Percentiles rank a stretch among this genome's conserved stretches.
Evolutionary conservation across 352 stramenopile species (phyloP).

Genomic region (Globisporangium barbulae): DNA sequence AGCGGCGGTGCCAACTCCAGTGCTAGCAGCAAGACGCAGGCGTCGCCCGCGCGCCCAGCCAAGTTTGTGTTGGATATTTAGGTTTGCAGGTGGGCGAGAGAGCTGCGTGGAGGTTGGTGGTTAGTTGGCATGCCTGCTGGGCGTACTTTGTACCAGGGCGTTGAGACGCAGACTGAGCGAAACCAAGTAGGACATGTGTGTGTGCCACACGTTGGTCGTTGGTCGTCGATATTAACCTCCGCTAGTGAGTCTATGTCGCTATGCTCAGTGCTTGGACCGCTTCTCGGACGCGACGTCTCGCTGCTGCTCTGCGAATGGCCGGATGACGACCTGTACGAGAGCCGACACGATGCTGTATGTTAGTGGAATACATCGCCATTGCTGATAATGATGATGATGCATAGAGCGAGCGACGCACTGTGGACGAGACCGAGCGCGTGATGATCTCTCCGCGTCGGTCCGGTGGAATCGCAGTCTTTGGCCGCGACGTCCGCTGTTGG

Average conservation of each 20-base stretch:
- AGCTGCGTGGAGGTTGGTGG: neutral
- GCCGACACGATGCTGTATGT: neutral
- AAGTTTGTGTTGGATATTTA: slow-evolving; percentile 60
- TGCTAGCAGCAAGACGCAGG: slow-evolving; percentile 16
- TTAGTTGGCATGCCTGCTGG: neutral
- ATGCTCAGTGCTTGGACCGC: slow-evolving; percentile 9
- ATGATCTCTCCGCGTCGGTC: slow-evolving; percentile 42
- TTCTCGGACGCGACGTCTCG: neutral
- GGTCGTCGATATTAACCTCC: neutral
- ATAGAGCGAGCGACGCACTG: slow-evolving; percentile 20
- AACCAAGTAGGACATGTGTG: no score
- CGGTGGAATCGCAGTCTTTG: slow-evolving; percentile 28
- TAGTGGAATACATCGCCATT: neutral
- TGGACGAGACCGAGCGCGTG: slow-evolving; percentile 37
- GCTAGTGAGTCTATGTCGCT: neutral
- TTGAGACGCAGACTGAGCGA: no score
- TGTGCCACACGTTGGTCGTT: neutral
- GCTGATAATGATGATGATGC: no score
- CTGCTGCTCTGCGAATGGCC: slow-evolving; percentile 42
- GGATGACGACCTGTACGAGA: slow-evolving; percentile 42
- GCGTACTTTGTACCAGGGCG: no score
- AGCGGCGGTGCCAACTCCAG: slow-evolving; percentile 7
- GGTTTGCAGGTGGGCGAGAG: neutral
- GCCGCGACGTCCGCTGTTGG: slow-evolving; percentile 14
- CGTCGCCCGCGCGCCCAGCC: slow-evolving; percentile 30